Evolutionary conservation across 306 rosid species (phyloP).

Genomic region (Gastrolobium villosum): DNA sequence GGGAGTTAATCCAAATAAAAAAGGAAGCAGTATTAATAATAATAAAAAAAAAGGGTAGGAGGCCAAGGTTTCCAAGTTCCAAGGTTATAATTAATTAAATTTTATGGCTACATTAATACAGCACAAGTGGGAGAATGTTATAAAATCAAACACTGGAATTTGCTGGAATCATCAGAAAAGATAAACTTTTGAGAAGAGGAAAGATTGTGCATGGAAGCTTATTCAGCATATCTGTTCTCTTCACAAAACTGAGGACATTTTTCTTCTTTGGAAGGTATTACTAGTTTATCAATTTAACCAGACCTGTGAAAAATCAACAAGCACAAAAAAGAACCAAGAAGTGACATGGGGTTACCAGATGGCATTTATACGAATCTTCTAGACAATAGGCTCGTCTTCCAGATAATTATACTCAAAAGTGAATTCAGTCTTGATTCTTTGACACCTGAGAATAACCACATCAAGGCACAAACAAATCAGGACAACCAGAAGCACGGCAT

Average conservation of each 20-base stretch:
- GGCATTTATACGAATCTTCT: conserved; percentile 52
- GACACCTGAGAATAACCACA: conserved; percentile 71
- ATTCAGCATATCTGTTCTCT: not conserved
- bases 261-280: conserved; percentile 3
- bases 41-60: too few species aligned
- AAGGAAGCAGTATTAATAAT: too few species aligned
- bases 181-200: not conserved
- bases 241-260: not conserved
- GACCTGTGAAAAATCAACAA: conserved; percentile 6
- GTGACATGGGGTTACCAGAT: conserved; percentile 29
- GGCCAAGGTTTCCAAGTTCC: too few species aligned
- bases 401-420: conserved; percentile 89
- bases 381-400: conserved; percentile 82
- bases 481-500: conserved; percentile 15
- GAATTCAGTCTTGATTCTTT: conserved; percentile 89
- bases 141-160: not conserved
- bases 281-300: not conserved
- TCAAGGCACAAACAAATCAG: conserved; percentile 31
- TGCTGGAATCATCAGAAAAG: not conserved
- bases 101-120: too few species aligned
- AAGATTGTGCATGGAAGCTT: conserved; percentile 4
- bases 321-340: conserved; percentile 33
- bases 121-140: too few species aligned
- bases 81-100: too few species aligned
- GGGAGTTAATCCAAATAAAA: too few species aligned